Percentiles rank a stretch among this genome's conserved stretches.
These are phyloP conservation scores for Diaporthe citriasiana DNA, from an alignment of 2,329 filamentous ascomycete genomes.

Conservation along the genomic window DNA sequence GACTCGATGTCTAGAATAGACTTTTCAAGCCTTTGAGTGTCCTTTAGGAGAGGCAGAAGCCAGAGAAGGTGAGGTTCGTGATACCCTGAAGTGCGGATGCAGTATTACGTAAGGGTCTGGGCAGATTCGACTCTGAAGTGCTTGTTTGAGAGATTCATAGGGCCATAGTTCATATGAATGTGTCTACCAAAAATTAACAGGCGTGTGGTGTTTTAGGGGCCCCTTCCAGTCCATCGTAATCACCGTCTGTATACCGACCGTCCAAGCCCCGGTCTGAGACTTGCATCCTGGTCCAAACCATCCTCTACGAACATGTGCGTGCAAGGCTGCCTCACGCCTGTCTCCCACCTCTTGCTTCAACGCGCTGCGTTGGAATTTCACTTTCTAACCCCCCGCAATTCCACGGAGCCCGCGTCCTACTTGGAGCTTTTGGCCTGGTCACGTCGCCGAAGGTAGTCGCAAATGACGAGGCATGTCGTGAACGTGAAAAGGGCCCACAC, in stretches of 20 bases:
- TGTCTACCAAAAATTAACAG: not conserved
- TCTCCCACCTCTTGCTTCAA: not conserved
- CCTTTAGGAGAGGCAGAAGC: not conserved
- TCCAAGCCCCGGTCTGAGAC: not conserved
- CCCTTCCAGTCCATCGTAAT: not conserved
- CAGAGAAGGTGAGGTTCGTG: not conserved
- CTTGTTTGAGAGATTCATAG: not conserved
- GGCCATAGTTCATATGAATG: not conserved
- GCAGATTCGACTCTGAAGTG: not conserved
- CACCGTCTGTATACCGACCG: not conserved
- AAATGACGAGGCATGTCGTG: not conserved
- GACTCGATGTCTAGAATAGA: too few species aligned
- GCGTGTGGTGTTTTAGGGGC: not conserved
- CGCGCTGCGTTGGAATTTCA: not conserved
- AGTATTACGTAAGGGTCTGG: constrained; percentile 15
- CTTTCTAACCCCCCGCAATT: not conserved
- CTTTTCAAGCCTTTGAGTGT: not conserved
- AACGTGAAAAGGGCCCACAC: not conserved
- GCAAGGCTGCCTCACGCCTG: not conserved
- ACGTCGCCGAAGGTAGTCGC: not conserved
- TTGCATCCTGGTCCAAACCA: not conserved
- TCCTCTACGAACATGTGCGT: not conserved
- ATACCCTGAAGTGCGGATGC: not conserved
- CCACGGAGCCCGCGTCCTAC: not conserved
- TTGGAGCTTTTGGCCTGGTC: not conserved